Conservation (phyloP, 140 eudicot species). For the Eryngium alpinum region DNA sequence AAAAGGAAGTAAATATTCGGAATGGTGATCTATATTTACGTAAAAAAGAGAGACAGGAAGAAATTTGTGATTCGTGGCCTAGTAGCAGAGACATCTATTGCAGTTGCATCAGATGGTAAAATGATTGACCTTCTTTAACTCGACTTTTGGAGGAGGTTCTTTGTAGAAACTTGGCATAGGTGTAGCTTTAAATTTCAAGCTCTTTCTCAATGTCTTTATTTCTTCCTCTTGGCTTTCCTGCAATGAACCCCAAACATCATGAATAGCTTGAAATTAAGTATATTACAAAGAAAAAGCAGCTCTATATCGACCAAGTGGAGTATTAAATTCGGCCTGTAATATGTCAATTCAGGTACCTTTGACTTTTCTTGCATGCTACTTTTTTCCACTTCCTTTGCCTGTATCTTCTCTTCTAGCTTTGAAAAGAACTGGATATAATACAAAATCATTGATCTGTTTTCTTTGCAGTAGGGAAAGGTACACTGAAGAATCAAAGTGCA, state of each 20-base stretch:
- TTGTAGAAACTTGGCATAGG: conserved; percentile 93
- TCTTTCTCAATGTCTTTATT: conserved; percentile 72
- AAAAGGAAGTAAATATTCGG: neutral
- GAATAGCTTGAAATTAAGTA: neutral
- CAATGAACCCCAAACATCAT: conserved; percentile 15
- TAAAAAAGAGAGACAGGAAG: neutral
- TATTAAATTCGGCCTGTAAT: neutral
- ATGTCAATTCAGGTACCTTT: conserved; percentile 38
- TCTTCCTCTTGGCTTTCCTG: conserved; percentile 89
- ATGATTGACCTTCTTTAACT: conserved; percentile 68
- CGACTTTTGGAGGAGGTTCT: conserved; percentile 80
- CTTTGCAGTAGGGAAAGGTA: neutral
- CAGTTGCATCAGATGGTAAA: neutral
- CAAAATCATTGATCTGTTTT: conserved; percentile 6
- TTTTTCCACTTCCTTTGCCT: conserved; percentile 76
- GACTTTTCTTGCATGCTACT: conserved; percentile 68
- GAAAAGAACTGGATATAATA: conserved; percentile 51
- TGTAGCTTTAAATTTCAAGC: conserved; percentile 76
- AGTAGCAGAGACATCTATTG: neutral
- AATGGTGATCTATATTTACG: neutral
- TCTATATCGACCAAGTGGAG: neutral
- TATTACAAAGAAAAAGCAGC: neutral
- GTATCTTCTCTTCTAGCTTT: conserved; percentile 78
- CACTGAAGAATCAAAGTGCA: neutral
- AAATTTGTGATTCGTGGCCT: neutral